phyloP scores from a whole-genome alignment of 371 early-diverging fungal species.

The Mucor indicus region DNA sequence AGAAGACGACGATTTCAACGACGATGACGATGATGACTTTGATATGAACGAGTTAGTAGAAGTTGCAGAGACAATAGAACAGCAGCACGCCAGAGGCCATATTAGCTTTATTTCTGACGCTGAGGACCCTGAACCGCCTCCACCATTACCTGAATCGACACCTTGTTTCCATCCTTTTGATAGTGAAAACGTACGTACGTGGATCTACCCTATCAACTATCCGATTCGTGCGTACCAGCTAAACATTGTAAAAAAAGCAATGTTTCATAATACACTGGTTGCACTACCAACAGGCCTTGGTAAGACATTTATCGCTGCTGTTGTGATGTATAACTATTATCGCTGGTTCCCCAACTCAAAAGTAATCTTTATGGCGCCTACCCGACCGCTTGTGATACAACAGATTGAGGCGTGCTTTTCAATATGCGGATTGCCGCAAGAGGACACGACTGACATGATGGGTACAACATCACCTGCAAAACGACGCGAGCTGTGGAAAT shows the following conservation, averaged over 20 bases:
- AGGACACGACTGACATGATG: constrained; percentile 72
- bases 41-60: constrained; percentile 13
- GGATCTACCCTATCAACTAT: constrained; percentile 83
- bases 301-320: constrained; percentile 95
- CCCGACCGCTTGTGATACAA: constrained; percentile 88
- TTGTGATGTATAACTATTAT: constrained; percentile 91
- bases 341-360: constrained; percentile 92
- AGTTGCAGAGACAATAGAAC: constrained; percentile 15
- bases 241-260: constrained; percentile 76
- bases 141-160: constrained; percentile 9
- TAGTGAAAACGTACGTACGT: constrained; percentile 54
- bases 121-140: constrained; percentile 20
- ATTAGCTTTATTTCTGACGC: constrained; percentile 15
- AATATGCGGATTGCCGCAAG: constrained; percentile 68
- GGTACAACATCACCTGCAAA: constrained; percentile 61
- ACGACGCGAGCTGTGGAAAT: constrained; percentile 52
- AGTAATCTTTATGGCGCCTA: constrained; percentile 92
- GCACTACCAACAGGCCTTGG: constrained; percentile 91
- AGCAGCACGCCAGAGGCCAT: constrained; percentile 2
- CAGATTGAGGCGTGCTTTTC: constrained; percentile 86
- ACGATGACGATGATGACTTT: constrained; percentile 29
- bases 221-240: constrained; percentile 85
- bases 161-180: constrained; percentile 50
- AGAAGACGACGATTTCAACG: constrained; percentile 7
- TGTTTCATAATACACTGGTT: constrained; percentile 87